These are phyloP conservation scores for Penicillium sp. DNA, from an alignment of 2,329 filamentous ascomycete species.

Conservation along the genomic window DNA sequence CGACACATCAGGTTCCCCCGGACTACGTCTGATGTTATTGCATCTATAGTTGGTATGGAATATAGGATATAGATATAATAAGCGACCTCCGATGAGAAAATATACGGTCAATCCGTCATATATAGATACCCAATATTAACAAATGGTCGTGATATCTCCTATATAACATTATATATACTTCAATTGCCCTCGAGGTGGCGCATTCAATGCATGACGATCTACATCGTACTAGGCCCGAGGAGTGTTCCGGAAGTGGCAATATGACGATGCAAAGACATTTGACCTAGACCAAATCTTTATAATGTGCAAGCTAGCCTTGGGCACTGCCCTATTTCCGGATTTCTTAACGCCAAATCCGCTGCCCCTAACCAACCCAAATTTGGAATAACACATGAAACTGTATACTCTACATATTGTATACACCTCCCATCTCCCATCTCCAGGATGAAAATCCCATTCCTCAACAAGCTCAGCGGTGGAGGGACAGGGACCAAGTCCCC, in stretches of 20 bases:
- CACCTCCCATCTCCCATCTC: not conserved
- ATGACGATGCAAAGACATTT: slow-evolving; percentile 6
- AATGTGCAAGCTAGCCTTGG: not conserved
- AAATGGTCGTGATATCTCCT: not conserved
- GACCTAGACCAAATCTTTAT: not conserved
- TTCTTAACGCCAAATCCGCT: not conserved
- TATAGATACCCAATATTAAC: not conserved
- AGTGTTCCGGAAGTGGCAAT: slow-evolving; percentile 10
- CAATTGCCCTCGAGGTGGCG: not conserved
- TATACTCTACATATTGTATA: not conserved
- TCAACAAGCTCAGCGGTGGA: slow-evolving; percentile 5
- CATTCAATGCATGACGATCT: slow-evolving; percentile 9
- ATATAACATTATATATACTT: not conserved
- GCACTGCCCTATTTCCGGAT: not conserved
- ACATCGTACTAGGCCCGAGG: not conserved
- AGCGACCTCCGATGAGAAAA: not conserved
- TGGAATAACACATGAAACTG: not conserved
- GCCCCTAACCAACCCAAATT: not conserved
- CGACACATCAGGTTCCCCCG: not conserved
- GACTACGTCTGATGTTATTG: not conserved
- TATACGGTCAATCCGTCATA: not conserved
- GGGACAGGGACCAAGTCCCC: slow-evolving; percentile 3
- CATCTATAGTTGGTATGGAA: not conserved
- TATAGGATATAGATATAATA: no score
- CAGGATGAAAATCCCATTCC: slow-evolving; percentile 16